Evolutionary conservation across 2,329 filamentous ascomycete genomes (phyloP).

Genomic region (Sarocladiaceae sp.): DNA sequence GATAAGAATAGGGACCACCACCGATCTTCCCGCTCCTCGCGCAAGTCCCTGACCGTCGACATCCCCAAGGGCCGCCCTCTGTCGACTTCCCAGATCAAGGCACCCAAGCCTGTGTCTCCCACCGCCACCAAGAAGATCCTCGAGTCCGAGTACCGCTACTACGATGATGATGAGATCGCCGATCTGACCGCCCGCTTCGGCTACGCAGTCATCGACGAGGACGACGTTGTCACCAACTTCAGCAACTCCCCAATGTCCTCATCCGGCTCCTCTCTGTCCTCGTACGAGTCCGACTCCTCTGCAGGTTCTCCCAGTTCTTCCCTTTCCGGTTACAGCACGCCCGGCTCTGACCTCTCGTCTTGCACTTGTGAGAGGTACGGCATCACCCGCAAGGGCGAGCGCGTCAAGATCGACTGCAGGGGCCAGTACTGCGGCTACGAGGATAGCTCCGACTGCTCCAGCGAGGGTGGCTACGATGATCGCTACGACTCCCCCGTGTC

Average conservation of each 20-base stretch:
- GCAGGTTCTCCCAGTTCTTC: constrained; percentile 60
- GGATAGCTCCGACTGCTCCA: constrained; percentile 64
- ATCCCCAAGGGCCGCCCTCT: constrained; percentile 86
- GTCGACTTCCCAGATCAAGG: constrained; percentile 83
- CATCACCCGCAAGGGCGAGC: constrained; percentile 87
- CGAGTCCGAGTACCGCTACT: constrained; percentile 79
- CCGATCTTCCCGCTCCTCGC: constrained; percentile 42
- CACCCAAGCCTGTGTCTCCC: constrained; percentile 84
- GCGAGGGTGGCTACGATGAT: constrained; percentile 54
- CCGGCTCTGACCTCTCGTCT: constrained; percentile 67
- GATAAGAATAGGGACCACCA: constrained; percentile 22
- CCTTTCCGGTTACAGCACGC: constrained; percentile 74
- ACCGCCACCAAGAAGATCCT: constrained; percentile 85
- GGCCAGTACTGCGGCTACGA: constrained; percentile 84
- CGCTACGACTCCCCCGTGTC: constrained; percentile 25
- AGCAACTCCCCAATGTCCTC: constrained; percentile 57
- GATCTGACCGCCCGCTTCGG: constrained; percentile 75
- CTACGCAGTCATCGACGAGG: constrained; percentile 51
- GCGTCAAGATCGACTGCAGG: constrained; percentile 94
- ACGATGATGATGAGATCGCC: constrained; percentile 67
- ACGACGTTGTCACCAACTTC: constrained; percentile 53
- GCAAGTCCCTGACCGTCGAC: constrained; percentile 53
- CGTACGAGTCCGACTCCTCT: constrained; percentile 69
- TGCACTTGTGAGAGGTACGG: constrained; percentile 97
- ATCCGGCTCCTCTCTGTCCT: constrained; percentile 66